These are phyloP conservation scores for Macrolepiota albuminosa DNA, from an alignment of 768 basidiomycete genomes.

Conservation along the genomic window DNA sequence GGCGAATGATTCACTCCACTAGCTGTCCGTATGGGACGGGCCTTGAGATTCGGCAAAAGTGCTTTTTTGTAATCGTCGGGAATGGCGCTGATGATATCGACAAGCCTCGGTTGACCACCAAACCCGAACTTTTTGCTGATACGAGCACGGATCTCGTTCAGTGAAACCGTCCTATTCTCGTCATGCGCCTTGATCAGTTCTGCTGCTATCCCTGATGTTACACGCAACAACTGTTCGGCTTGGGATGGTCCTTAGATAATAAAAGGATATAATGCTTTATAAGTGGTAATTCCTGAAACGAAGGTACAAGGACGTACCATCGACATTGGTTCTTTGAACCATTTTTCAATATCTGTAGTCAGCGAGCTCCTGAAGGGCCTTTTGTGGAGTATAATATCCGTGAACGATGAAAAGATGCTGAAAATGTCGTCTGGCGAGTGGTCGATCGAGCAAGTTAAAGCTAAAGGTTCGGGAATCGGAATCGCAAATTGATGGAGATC, in stretches of 20 bases:
- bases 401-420: neutral
- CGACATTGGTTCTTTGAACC: slow-evolving; percentile 13
- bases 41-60: slow-evolving; percentile 82
- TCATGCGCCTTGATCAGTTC: slow-evolving; percentile 90
- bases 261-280: neutral
- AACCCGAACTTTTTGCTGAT: slow-evolving; percentile 89
- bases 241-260: slow-evolving; percentile 64
- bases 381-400: neutral
- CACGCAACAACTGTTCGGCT: slow-evolving; percentile 84
- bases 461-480: neutral
- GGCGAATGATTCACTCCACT: slow-evolving; percentile 69
- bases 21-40: slow-evolving; percentile 93
- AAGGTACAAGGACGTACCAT: slow-evolving; percentile 6
- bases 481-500: neutral
- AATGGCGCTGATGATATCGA: slow-evolving; percentile 97
- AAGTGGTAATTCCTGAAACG: neutral
- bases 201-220: slow-evolving; percentile 91
- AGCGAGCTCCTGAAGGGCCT: too few species aligned
- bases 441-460: neutral
- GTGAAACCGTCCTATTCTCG: slow-evolving; percentile 67
- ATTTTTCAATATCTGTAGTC: neutral
- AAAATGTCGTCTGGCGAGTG: neutral
- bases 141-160: slow-evolving; percentile 83
- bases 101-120: slow-evolving; percentile 85
- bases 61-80: slow-evolving; percentile 96